Conservation (phyloP, 768 basidiomycete species). For the Leccinellum luteum region DNA sequence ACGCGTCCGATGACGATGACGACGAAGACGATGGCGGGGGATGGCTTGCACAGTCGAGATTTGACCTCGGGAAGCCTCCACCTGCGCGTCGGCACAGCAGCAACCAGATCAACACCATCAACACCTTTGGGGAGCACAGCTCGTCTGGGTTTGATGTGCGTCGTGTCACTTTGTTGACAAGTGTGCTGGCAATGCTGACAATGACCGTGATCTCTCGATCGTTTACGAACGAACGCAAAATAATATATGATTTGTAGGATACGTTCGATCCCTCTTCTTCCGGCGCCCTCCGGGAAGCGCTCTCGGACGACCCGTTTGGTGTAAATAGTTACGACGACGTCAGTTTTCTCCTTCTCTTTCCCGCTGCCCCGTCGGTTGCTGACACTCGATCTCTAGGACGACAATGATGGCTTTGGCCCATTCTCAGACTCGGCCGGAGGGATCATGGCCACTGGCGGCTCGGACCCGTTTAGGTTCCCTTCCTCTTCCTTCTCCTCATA, state of each 20-base stretch:
- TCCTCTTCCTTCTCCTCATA: conserved; percentile 47
- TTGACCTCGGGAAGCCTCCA: conserved; percentile 52
- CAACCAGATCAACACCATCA: conserved; percentile 11
- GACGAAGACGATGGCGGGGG: conserved; percentile 74
- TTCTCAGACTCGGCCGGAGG: conserved; percentile 66
- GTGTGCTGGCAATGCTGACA: neutral
- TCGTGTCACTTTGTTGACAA: neutral
- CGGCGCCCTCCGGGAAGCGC: conserved; percentile 32
- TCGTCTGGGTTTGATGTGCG: conserved; percentile 54
- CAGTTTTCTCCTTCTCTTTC: conserved; percentile 1
- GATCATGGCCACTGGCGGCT: conserved; percentile 24
- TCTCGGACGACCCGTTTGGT: conserved; percentile 51
- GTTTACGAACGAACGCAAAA: neutral
- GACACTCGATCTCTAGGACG: conserved; percentile 38
- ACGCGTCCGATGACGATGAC: conserved; percentile 49
- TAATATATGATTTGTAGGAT: conserved; percentile 38
- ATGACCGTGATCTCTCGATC: neutral
- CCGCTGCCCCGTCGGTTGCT: neutral
- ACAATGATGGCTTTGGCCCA: conserved; percentile 66
- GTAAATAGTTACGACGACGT: conserved; percentile 50
- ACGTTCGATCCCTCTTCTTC: conserved; percentile 43
- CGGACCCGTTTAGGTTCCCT: conserved; percentile 54
- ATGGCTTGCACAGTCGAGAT: conserved; percentile 79
- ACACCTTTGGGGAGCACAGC: conserved; percentile 36
- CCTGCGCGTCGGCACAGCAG: conserved; percentile 44